A percentile compares a stretch with the other conserved stretches of the same genome.
phyloP scores from a whole-genome alignment of 805 yeast species.

The Candida koratica region DNA sequence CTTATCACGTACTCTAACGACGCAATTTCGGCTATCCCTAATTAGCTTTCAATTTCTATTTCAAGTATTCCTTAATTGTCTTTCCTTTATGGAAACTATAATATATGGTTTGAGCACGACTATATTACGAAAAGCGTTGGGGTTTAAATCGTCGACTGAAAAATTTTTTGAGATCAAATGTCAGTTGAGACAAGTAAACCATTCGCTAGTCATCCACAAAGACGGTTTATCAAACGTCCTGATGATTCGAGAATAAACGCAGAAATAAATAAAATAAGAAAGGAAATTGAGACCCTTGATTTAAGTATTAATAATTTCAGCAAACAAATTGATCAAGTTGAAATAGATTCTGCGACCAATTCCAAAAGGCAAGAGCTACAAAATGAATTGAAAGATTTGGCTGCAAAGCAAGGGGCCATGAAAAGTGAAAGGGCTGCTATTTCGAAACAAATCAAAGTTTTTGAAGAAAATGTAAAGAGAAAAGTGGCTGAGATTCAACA shows the following conservation, averaged over 20 bases:
- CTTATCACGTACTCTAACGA: no score
- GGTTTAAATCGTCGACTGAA: slow-evolving; percentile 10
- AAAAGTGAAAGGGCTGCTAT: slow-evolving; percentile 47
- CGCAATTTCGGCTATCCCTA: no score
- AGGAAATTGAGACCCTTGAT: slow-evolving; percentile 63
- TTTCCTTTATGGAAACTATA: no score
- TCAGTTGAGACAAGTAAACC: slow-evolving; percentile 4
- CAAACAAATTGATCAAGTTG: slow-evolving; percentile 47
- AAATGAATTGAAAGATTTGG: slow-evolving; percentile 37
- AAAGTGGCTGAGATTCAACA: slow-evolving; percentile 71
- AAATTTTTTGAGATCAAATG: slow-evolving; percentile 7
- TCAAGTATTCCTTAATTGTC: no score
- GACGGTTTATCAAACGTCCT: slow-evolving; percentile 68
- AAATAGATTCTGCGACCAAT: slow-evolving; percentile 28
- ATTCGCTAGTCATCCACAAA: slow-evolving; percentile 20
- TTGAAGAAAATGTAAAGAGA: slow-evolving; percentile 70
- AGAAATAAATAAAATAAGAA: slow-evolving; percentile 50
- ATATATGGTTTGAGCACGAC: slow-evolving; percentile 2
- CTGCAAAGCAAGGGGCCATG: slow-evolving; percentile 45
- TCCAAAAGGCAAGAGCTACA: slow-evolving; percentile 34
- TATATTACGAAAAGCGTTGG: not conserved
- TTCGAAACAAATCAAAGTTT: slow-evolving; percentile 65
- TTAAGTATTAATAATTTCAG: slow-evolving; percentile 48
- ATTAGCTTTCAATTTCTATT: no score
- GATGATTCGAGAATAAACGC: slow-evolving; percentile 63